These are phyloP conservation scores for Picea sitchensis DNA, from an alignment of 75 land plant species.

Conservation along the genomic window DNA sequence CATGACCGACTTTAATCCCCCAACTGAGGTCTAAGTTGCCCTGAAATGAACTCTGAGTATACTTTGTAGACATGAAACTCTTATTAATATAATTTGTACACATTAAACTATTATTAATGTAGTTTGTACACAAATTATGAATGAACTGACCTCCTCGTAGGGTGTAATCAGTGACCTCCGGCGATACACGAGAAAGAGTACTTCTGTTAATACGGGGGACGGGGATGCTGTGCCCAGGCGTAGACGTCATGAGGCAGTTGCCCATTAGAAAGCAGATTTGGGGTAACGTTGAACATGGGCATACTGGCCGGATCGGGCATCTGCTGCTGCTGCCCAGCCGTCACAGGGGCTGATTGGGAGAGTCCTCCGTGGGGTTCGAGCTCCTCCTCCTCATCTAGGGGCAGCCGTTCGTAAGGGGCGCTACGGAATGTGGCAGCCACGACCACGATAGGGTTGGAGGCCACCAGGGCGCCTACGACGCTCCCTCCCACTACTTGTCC, in stretches of 20 bases:
- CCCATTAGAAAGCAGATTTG: conserved; percentile 26
- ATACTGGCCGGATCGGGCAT: neutral
- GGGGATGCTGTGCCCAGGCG: conserved; percentile 33
- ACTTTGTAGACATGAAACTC: too few relatives aligned
- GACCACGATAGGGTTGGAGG: conserved; percentile 42
- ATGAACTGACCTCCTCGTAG: too few relatives aligned
- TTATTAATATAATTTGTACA: too few relatives aligned
- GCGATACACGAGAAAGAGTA: too few relatives aligned
- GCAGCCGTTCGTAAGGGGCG: conserved; percentile 31
- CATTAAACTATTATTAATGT: too few relatives aligned
- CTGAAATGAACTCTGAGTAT: too few relatives aligned
- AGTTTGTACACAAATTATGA: too few relatives aligned
- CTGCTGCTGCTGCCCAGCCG: neutral
- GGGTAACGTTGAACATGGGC: conserved; percentile 31
- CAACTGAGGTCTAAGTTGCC: too few relatives aligned
- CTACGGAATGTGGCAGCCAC: conserved; percentile 37
- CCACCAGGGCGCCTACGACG: conserved; percentile 35
- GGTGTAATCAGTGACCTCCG: too few relatives aligned
- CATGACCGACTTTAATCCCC: too few relatives aligned
- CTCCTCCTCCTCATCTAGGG: conserved; percentile 36
- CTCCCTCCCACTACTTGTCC: conserved; percentile 47
- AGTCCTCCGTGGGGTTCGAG: too few relatives aligned
- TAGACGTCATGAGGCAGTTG: conserved; percentile 36
- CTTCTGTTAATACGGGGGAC: conserved; percentile 9
- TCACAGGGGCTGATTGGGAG: neutral